These are phyloP conservation scores for Raphanus sativus DNA, from an alignment of 345 rosid species.

Conservation along the genomic window DNA sequence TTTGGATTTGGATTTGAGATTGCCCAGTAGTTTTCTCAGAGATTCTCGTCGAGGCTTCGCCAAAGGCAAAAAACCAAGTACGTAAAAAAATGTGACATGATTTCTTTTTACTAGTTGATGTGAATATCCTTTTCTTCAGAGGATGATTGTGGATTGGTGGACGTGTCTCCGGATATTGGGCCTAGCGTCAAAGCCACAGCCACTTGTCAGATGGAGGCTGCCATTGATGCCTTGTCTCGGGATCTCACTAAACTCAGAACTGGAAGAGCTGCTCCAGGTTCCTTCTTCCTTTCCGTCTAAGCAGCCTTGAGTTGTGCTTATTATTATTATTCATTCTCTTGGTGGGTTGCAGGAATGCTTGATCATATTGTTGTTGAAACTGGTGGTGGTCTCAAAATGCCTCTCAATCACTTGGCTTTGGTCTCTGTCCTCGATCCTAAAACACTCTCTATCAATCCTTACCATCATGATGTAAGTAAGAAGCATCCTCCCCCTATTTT, in stretches of 20 bases:
- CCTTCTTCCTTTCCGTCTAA: too few species aligned
- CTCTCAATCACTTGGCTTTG: slow-evolving; percentile 76
- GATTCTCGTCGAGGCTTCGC: slow-evolving; percentile 70
- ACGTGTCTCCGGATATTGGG: slow-evolving; percentile 58
- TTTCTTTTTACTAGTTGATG: neutral
- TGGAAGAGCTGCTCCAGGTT: slow-evolving; percentile 74
- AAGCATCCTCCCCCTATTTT: too few species aligned
- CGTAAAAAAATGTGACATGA: neutral
- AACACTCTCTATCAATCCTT: slow-evolving; percentile 86
- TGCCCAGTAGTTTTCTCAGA: slow-evolving; percentile 40
- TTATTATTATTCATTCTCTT: too few species aligned
- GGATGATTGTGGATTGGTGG: slow-evolving; percentile 64
- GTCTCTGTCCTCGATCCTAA: slow-evolving; percentile 86
- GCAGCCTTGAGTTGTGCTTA: too few species aligned
- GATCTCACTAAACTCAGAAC: slow-evolving; percentile 81
- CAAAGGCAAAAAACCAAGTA: slow-evolving; percentile 67
- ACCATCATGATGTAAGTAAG: slow-evolving; percentile 79
- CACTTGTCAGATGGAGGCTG: slow-evolving; percentile 87
- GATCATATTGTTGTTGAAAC: slow-evolving; percentile 91
- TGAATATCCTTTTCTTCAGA: slow-evolving; percentile 35
- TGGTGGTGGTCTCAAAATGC: slow-evolving; percentile 62
- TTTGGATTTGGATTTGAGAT: slow-evolving; percentile 1
- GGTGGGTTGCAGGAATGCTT: slow-evolving; percentile 56
- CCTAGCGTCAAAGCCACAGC: slow-evolving; percentile 66
- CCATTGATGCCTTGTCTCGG: slow-evolving; percentile 66